Base-by-base conservation (phyloP, 2,329 filamentous ascomycete genomes). In the Phialophora chinensis region DNA sequence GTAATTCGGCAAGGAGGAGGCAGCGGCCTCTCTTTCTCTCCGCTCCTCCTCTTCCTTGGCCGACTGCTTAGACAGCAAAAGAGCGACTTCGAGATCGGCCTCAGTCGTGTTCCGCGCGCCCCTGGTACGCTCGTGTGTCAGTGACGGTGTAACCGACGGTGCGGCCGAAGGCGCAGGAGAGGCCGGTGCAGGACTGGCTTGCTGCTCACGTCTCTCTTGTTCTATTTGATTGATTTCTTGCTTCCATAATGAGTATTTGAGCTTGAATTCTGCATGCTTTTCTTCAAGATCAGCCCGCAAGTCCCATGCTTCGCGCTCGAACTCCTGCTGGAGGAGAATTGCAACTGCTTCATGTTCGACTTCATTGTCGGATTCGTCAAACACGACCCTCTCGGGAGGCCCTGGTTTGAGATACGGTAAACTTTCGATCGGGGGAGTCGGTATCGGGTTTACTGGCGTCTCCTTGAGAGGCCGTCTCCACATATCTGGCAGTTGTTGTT, bases 51-150 rank as follows among this genome's bases (percentile, higher is more conserved):
- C 81, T 71, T 83, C 81, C 68, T 80, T 78, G 0, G 80, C 79
- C 29, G 81, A 81, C 20, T 83, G 81, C 60, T 81, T 79, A 1
- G 82, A 84, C 33, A 80, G 80, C 49, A 78, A 77, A 42, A 84
- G 74, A 2, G 81, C 81, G 61, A 79, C 82, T 63, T 83, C 78
- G 56, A 84, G 79, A 63, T 84, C 82, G 4, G 83, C 74, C 66
- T 84, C 82, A 62, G 80, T 84, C 60, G 82, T 82, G 6, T 81
- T 79, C 65, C 81, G 81, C 63, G 80, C 81, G 2, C 80, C 77
- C 66, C 82, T 74, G 17, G 79, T 77, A 60, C 79, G 76, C 67
- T 72, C 77, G 66, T 79, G 79, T 3, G 73, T 72, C 23, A 76
- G 69, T 0, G 76, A 72, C 14, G 75, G 75, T 4, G 78, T 74